Base-by-base conservation (phyloP, 1,139 yeast genomes). In the Ogataea hybrid region DNA sequence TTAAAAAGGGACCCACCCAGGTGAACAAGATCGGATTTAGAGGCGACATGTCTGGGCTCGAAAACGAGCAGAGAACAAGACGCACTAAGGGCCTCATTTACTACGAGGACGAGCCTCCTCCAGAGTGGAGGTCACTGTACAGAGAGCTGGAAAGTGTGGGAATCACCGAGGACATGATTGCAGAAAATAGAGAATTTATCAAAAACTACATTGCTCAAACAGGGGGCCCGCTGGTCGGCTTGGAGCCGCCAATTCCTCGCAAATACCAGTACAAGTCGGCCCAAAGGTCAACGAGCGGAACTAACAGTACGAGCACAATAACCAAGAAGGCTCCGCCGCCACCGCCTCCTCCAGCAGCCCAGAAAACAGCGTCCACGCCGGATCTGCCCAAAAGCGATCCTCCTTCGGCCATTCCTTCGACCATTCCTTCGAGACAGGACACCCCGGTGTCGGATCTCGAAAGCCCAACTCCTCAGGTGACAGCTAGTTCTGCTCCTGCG, bases 101-200 rank as follows among this genome's bases (percentile, higher is more conserved):
- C 60, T 85, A 86, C 58, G 95, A 86, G 57, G 87, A 72, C 50
- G 76, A 75, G 37, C 95, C 95, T 1, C 95, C 95, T 6, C 83
- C 85, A 4, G 95, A 86, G 61, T 87, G 95, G 96, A 65, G 90
- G 35, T 71, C 84, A 2, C 71, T 88, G 43, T 85, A 87, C 51
- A 68, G 77, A 5, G 92, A 84, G 57, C 70, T 88, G 43, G 94
- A 82, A 28, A 71, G 77, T 16, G 84, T 85, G 41, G 96, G 96
- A 0, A 87, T 88, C 44, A 66, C 89, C 0, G 95, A 87, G 57
- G 95, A 87, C 54, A 84, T 85, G 90, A 86, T 88, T 62, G 94
- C 92, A 1, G 94, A 85, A 47, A 85, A 86, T 58, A 71, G 89
- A 48, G 86, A 84, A 49, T 86, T 86, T 58, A 86, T 86, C 53